Percentiles rank a stretch among this genome's conserved stretches.
phyloP scores from a whole-genome alignment of 805 yeast species.

The Saccharomycopsis selenospora region DNA sequence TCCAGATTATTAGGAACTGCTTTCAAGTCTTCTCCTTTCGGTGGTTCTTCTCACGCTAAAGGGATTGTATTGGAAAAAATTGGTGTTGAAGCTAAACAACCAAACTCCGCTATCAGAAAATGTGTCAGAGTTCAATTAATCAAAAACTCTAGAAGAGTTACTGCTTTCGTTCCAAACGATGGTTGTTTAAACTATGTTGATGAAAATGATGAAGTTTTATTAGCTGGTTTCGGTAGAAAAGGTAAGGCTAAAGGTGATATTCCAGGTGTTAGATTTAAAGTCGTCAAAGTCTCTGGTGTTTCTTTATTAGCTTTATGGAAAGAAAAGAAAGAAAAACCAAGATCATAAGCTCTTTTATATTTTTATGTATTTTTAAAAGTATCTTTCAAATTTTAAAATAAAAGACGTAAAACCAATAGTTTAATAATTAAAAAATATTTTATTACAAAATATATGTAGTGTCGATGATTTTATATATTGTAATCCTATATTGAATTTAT shows the following conservation, averaged over 20 bases:
- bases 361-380: background rate
- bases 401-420: too few relatives aligned
- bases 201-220: constrained; percentile 98
- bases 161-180: constrained; percentile 99
- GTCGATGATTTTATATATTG: too few relatives aligned
- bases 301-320: constrained; percentile 99
- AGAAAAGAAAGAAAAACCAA: constrained; percentile 99
- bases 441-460: too few relatives aligned
- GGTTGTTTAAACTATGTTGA: constrained; percentile 99
- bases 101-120: constrained; percentile 99
- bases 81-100: constrained; percentile 99
- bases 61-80: constrained; percentile 99
- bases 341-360: constrained; percentile 58
- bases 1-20: constrained; percentile 99
- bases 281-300: constrained; percentile 99
- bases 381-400: too few relatives aligned
- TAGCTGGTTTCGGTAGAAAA: constrained; percentile 99
- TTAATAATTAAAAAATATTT: too few relatives aligned
- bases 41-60: constrained; percentile 99
- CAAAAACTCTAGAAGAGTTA: constrained; percentile 99
- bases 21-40: constrained; percentile 99
- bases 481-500: too few relatives aligned
- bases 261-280: constrained; percentile 99
- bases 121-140: constrained; percentile 99
- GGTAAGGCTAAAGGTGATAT: constrained; percentile 99